Evolutionary conservation across 139 green algal genomes (phyloP), one percentile per base, ranked within the genome.

Genomic region (Tetradesmus obliquus): DNA sequence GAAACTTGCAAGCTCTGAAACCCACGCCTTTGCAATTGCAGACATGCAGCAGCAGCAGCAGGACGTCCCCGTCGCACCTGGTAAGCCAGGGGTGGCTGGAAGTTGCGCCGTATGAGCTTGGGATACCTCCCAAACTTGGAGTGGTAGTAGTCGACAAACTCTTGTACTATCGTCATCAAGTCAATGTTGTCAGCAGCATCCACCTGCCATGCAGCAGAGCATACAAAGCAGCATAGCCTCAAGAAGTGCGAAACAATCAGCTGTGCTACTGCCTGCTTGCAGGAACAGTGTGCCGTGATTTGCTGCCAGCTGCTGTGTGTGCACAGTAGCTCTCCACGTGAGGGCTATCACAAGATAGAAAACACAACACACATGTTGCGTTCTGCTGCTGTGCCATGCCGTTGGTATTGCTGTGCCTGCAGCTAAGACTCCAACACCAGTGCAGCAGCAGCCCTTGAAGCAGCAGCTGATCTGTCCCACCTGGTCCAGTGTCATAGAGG

Each of bases 181-280:
- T 93, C 88, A 1, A 95, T 81, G 62, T 95, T 95, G 69, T 95
- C 92, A 69, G 93, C 93, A 54, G 91, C 90, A 81, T 95, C 92
- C 3, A 92, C 55, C 90, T 95, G 82, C 71, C 55, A 19, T 2
- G 1, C 19, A 22, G 83, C 12, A 87, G n/a, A 24, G 10, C 58
- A 89, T 5, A 4, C 86, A 90, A 55, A 76, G 15, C 22, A 53
- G 2, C 51, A 55, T 53, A 53, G 32, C 7, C 0, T 54, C 19
- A 87, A 54, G 3, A 54, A 24, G 22, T n/a, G 45, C n/a, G 66
- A 17, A 76, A 13, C 66, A 76, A 24, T 24, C 12, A 4, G 15
- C 12, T 76, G 66, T 24, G 66, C 66, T 12, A 71, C 60, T 6
- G 17, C 66, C 17, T 76, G 66, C 66, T 76, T 24, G 66, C 66